phyloP scores from a whole-genome alignment of 306 rosid genomes.

The Datisca glomerata region DNA sequence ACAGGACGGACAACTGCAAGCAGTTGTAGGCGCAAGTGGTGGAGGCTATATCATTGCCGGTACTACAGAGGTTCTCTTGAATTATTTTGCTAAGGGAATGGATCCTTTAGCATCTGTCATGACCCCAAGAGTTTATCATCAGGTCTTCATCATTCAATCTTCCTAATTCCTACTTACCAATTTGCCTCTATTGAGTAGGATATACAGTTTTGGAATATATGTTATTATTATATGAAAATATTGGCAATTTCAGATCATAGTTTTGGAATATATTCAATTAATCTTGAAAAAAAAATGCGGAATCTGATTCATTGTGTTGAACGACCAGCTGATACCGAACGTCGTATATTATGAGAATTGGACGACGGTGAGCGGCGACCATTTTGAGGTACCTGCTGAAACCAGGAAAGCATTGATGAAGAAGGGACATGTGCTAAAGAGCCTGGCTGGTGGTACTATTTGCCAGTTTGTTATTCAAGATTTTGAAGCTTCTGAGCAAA shows the following conservation, averaged over 20 bases:
- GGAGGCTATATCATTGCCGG: conserved; percentile 54
- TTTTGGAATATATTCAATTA: neutral
- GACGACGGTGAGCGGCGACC: conserved; percentile 60
- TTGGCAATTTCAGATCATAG: neutral
- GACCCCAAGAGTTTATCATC: conserved; percentile 72
- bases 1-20: conserved; percentile 54
- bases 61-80: conserved; percentile 56
- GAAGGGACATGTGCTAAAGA: conserved; percentile 62
- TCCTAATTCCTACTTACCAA: neutral
- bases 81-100: conserved; percentile 69
- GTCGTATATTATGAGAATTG: conserved; percentile 65
- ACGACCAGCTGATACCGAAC: conserved; percentile 61
- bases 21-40: conserved; percentile 78
- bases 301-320: neutral
- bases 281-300: neutral
- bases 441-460: conserved; percentile 50
- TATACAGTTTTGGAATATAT: no score
- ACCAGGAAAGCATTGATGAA: conserved; percentile 40
- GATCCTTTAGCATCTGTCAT: conserved; percentile 59
- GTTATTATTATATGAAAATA: no score
- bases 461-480: conserved; percentile 48
- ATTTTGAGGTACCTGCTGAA: conserved; percentile 43
- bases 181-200: neutral
- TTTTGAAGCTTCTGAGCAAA: conserved; percentile 3
- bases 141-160: conserved; percentile 24